Evolutionary conservation across 148 eudicot genomes (phyloP), one percentile per base, ranked within the genome.

Genomic region (Arbutus unedo): DNA sequence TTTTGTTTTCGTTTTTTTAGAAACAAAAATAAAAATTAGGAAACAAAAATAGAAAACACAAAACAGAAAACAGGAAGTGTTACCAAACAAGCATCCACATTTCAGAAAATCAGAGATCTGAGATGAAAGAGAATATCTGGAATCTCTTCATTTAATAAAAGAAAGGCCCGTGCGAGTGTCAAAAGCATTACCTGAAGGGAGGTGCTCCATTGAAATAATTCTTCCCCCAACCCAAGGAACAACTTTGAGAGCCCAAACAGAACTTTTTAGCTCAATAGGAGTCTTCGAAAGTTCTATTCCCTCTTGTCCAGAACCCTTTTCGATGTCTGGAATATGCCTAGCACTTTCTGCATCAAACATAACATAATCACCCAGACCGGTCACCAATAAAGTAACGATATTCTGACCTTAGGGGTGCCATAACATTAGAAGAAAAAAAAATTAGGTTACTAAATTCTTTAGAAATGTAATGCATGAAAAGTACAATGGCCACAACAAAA

Each of bases 171-270:
- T 19, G 16, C 3, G 15, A 84, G 84, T 80, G 74, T 31, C 18
- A 53, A 49, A 60, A 64, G 79, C 48, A 64, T 82, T 92, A 94
- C 99, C 98, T 81, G 99, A 88, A 81, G 96, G 98, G 79, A 88
- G 87, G 85, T 96, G 99, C 87, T 94, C 94, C 99, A 96, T 96
- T 74, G 97, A 87, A 84, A 96, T 90, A 45, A 96, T 93, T 87
- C 99, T 91, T 83, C 99, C 98, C 64, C 99, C 99, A 82, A 96
- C 91, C 99, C 99, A 96, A 77, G 98, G 99, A 72, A 96, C 96
- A 72, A 96, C 94, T 87, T 93, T 96, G 76, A 96, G 94, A 82
- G 66, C 86, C 99, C 99, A 96, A 74, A 92, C 97, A 78, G 95
- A 94, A 86, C 89, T 85, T 89, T 91, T 89, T 67, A 96, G 84